Conservation (phyloP, 768 basidiomycete species). For the Panellus pusillus region DNA sequence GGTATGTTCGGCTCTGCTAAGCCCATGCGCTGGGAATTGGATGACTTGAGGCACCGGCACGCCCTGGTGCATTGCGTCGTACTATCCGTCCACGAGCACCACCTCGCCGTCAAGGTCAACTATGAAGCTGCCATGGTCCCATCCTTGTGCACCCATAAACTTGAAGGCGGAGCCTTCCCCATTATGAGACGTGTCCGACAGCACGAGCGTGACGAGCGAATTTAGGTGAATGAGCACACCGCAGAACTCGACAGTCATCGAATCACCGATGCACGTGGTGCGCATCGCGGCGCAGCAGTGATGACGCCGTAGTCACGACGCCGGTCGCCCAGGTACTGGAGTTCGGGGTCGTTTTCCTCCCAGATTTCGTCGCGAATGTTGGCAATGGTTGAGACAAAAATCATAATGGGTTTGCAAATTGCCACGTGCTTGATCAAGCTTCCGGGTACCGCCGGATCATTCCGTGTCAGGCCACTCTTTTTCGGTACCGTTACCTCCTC, state of each 20-base stretch:
- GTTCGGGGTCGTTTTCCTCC: slow-evolving; percentile 4
- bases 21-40: slow-evolving; percentile 7
- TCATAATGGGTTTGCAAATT: too few relatives aligned
- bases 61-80: slow-evolving; percentile 2
- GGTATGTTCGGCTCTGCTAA: background rate
- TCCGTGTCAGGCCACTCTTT: too few relatives aligned
- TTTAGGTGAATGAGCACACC: too few relatives aligned
- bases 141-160: slow-evolving; percentile 14
- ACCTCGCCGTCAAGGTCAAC: slow-evolving; percentile 13
- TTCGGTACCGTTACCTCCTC: too few relatives aligned
- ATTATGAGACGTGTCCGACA: too few relatives aligned
- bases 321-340: slow-evolving; percentile 9
- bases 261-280: slow-evolving; percentile 9
- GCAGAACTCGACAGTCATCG: slow-evolving; percentile 6
- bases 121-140: slow-evolving; percentile 13
- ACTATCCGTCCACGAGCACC: slow-evolving; percentile 12
- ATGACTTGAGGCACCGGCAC: slow-evolving; percentile 15
- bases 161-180: too few relatives aligned
- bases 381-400: background rate
- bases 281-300: slow-evolving; percentile 11
- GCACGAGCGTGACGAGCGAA: too few relatives aligned
- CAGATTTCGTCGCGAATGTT: slow-evolving; percentile 1
- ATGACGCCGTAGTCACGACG: background rate
- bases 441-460: too few relatives aligned
- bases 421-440: too few relatives aligned